These are phyloP conservation scores for Truncatella angustata DNA, from an alignment of 2,329 filamentous ascomycete genomes.

Conservation along the genomic window DNA sequence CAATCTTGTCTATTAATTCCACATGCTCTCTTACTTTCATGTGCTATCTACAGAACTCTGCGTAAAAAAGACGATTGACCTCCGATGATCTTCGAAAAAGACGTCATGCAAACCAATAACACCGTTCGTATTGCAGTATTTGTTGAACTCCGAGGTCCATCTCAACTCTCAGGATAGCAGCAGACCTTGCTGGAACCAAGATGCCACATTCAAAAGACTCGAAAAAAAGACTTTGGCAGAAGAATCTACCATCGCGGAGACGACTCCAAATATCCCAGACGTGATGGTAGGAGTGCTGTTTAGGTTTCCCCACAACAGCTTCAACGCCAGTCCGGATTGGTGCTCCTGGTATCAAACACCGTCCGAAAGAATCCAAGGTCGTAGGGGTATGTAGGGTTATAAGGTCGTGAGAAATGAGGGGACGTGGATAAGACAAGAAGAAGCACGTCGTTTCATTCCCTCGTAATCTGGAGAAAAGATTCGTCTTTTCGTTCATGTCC, in stretches of 20 bases:
- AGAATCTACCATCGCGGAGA: no score
- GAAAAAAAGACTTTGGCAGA: conserved; percentile 12
- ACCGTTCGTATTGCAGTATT: conserved; percentile 7
- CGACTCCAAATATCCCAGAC: neutral
- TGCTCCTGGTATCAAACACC: neutral
- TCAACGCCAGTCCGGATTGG: conserved; percentile 3
- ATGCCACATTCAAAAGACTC: conserved; percentile 13
- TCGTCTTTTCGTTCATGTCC: conserved; percentile 28
- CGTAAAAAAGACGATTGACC: conserved; percentile 6
- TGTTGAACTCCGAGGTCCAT: conserved; percentile 15
- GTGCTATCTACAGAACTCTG: conserved; percentile 14
- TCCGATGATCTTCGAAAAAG: conserved; percentile 6
- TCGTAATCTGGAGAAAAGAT: conserved; percentile 16
- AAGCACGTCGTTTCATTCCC: conserved; percentile 23
- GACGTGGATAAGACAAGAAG: conserved; percentile 23
- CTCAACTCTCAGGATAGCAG: conserved; percentile 11
- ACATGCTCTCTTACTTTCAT: conserved; percentile 7
- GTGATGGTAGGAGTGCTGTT: neutral
- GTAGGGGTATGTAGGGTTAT: conserved; percentile 24
- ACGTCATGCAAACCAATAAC: neutral
- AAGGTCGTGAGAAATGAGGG: conserved; percentile 19
- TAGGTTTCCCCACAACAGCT: neutral
- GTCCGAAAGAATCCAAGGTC: conserved; percentile 13
- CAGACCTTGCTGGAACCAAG: conserved; percentile 21
- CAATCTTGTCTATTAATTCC: neutral